These are phyloP conservation scores for Fusarium pseudograminearum DNA, from an alignment of 2,329 filamentous ascomycete genomes.

Conservation along the genomic window DNA sequence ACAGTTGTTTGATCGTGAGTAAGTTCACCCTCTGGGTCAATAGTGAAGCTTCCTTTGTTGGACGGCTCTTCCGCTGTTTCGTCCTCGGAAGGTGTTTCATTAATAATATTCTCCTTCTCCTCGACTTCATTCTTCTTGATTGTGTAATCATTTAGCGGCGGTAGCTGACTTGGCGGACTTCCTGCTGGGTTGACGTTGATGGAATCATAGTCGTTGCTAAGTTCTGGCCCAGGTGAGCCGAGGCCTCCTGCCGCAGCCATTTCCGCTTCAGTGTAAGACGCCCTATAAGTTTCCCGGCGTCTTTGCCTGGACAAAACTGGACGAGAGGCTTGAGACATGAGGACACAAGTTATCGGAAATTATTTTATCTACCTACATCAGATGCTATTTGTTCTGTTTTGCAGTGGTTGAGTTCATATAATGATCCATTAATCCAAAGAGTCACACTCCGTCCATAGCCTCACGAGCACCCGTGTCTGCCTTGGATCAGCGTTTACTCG, in stretches of 20 bases:
- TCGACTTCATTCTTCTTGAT: constrained; percentile 13
- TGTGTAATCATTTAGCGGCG: constrained; percentile 36
- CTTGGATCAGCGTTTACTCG: constrained; percentile 30
- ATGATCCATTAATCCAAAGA: neutral
- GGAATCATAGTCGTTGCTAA: constrained; percentile 45
- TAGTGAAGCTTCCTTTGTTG: constrained; percentile 47
- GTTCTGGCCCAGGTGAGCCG: constrained; percentile 18
- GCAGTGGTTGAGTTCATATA: neutral
- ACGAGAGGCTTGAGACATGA: constrained; percentile 37
- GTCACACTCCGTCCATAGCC: constrained; percentile 21
- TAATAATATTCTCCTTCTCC: neutral
- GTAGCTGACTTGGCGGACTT: constrained; percentile 42
- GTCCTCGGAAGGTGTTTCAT: constrained; percentile 9
- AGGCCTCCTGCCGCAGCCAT: constrained; percentile 38
- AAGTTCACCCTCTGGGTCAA: constrained; percentile 53
- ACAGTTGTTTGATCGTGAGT: constrained; percentile 66
- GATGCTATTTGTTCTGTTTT: constrained; percentile 1
- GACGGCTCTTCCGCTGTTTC: neutral
- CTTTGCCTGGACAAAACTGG: constrained; percentile 14
- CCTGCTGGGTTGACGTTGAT: constrained; percentile 47
- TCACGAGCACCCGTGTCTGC: constrained; percentile 31
- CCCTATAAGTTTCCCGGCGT: constrained; percentile 29
- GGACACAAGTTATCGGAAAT: neutral
- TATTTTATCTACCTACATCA: neutral
- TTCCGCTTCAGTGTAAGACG: constrained; percentile 1